These are phyloP conservation scores for Colletotrichum melonis DNA, from an alignment of 2,329 filamentous ascomycete genomes.

Conservation along the genomic window DNA sequence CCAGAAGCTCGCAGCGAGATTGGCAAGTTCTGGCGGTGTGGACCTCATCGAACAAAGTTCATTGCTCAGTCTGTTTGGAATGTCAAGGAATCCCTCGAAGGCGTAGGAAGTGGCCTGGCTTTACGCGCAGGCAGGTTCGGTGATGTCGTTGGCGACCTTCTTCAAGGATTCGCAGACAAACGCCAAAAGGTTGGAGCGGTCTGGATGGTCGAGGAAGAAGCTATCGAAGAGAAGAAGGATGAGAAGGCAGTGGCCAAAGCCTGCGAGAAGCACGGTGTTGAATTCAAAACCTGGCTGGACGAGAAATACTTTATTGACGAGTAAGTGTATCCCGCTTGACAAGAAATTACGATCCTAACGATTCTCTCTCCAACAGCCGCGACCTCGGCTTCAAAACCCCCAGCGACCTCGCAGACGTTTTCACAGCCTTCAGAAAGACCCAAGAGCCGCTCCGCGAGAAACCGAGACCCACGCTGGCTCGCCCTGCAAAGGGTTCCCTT, in stretches of 20 bases:
- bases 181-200: constrained; percentile 67
- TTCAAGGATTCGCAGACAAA: constrained; percentile 58
- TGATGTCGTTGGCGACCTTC: constrained; percentile 69
- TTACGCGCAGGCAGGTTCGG: constrained; percentile 72
- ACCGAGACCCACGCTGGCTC: constrained; percentile 68
- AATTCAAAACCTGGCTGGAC: constrained; percentile 76
- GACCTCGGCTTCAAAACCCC: constrained; percentile 71
- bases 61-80: constrained; percentile 80
- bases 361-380: constrained; percentile 57
- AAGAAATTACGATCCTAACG: constrained; percentile 37
- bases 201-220: constrained; percentile 81
- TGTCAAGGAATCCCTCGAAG: constrained; percentile 71
- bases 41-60: constrained; percentile 78
- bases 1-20: constrained; percentile 74
- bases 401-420: constrained; percentile 76
- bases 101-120: constrained; percentile 68
- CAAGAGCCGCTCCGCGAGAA: constrained; percentile 76
- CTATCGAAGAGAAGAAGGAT: constrained; percentile 75
- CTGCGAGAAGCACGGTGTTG: constrained; percentile 63
- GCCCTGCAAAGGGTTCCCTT: constrained; percentile 61
- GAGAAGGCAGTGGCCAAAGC: constrained; percentile 65
- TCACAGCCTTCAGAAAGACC: constrained; percentile 79
- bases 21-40: constrained; percentile 78
- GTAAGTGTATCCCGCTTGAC: constrained; percentile 59
- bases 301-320: constrained; percentile 86